Conservation (phyloP, 169 alveolate genomes). For the Eimeria mitis region DNA sequence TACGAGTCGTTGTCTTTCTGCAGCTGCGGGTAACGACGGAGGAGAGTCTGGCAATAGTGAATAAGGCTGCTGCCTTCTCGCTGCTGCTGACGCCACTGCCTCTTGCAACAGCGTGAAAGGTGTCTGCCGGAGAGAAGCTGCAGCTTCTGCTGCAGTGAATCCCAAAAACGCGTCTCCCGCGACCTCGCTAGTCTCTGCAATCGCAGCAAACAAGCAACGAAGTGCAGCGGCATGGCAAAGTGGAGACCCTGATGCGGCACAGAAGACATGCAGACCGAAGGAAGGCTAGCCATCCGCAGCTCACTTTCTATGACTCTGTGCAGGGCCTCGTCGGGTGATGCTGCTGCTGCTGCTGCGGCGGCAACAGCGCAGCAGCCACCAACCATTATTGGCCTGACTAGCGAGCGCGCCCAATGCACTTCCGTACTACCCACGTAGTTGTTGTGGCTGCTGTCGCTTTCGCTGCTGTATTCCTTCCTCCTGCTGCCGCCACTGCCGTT, state of each 20-base stretch:
- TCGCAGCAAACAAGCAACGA: neutral
- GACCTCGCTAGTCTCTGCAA: constrained; percentile 12
- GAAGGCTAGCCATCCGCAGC: neutral
- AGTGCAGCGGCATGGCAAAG: neutral
- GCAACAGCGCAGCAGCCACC: constrained; percentile 66
- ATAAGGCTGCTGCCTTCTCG: neutral
- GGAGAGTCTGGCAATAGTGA: neutral
- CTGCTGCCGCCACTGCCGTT: neutral
- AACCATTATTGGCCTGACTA: constrained; percentile 48
- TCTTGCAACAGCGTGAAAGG: constrained; percentile 21
- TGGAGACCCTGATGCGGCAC: neutral
- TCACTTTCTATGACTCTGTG: constrained; percentile 43
- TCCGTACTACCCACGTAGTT: neutral
- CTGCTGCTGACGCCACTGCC: constrained; percentile 40
- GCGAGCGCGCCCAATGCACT: constrained; percentile 13
- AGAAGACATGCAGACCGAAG: neutral
- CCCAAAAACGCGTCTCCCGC: constrained; percentile 48
- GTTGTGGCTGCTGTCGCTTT: neutral
- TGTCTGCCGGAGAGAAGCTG: constrained; percentile 48
- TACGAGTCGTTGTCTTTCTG: neutral
- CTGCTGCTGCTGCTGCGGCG: constrained; percentile 44
- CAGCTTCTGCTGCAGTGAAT: constrained; percentile 65
- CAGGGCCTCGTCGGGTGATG: constrained; percentile 13
- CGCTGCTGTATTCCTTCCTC: neutral
- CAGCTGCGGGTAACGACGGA: neutral